Evolutionary conservation across 2,329 filamentous ascomycete genomes (phyloP).

Genomic region (Botryotinia narcissicola): DNA sequence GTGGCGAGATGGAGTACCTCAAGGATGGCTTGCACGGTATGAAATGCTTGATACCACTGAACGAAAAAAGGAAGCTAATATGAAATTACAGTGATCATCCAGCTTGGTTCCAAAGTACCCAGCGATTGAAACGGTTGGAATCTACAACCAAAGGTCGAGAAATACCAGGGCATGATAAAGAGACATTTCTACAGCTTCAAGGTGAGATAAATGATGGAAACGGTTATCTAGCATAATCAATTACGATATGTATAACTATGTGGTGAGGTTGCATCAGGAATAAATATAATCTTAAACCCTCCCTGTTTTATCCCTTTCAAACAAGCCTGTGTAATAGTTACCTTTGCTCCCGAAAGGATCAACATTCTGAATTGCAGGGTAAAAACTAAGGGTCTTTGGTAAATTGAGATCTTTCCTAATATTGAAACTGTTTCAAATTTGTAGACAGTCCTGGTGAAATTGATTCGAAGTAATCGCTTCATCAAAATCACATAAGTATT

Average conservation of each 20-base stretch:
- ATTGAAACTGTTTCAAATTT: background rate
- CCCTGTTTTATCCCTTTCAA: background rate
- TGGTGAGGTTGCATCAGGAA: background rate
- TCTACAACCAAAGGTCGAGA: conserved; percentile 33
- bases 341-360: background rate
- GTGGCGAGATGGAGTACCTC: conserved; percentile 36
- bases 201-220: conserved; percentile 30
- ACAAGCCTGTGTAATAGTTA: background rate
- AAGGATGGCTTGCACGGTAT: conserved; percentile 39
- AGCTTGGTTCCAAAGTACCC: conserved; percentile 39
- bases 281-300: background rate
- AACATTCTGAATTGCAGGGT: background rate
- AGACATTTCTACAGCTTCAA: conserved; percentile 33
- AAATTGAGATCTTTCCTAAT: background rate
- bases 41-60: background rate
- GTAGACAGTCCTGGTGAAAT: background rate
- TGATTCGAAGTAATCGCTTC: background rate
- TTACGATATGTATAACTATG: background rate
- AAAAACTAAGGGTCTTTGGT: background rate
- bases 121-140: conserved; percentile 37
- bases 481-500: background rate
- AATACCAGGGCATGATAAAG: conserved; percentile 35
- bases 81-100: conserved; percentile 33
- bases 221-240: conserved; percentile 14
- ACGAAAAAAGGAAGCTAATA: conserved; percentile 8